Evolutionary conservation across 148 eudicot species (phyloP).

Genomic region (Hydrangea macrophylla): DNA sequence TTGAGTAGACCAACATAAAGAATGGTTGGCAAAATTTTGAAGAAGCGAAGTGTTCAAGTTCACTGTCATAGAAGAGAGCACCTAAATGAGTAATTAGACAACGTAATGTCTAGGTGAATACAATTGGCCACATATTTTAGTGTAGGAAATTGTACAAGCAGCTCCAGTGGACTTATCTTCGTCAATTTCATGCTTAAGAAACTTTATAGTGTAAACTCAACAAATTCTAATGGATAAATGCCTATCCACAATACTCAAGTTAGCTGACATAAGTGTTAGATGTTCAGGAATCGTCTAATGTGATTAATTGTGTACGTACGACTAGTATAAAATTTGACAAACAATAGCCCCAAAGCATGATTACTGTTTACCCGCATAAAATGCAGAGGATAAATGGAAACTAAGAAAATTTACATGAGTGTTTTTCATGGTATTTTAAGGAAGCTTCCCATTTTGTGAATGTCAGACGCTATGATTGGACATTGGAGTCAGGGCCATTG

Average conservation of each 20-base stretch:
- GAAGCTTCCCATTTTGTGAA: not conserved
- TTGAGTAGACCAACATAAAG: not conserved
- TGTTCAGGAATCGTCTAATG: not conserved
- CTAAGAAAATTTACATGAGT: not conserved
- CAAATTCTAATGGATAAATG: slow-evolving; percentile 1
- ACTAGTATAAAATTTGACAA: not conserved
- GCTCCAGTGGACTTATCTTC: not conserved
- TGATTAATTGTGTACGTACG: not conserved
- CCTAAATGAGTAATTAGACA: slow-evolving; percentile 1
- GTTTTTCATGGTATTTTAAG: not conserved
- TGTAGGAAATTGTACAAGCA: no score
- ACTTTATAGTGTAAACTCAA: not conserved
- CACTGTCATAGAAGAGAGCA: not conserved
- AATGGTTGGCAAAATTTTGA: not conserved
- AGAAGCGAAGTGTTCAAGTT: not conserved
- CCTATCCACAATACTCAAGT: not conserved
- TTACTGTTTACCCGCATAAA: not conserved
- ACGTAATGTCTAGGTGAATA: not conserved
- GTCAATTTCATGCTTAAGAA: not conserved
- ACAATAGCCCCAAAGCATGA: not conserved
- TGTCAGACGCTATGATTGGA: no score
- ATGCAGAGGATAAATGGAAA: not conserved
- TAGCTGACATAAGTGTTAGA: not conserved
- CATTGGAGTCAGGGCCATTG: not conserved
- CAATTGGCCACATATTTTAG: no score